A percentile compares a stretch with the other conserved stretches of the same genome.
Evolutionary conservation across 768 basidiomycete species (phyloP).

Genomic region (Termitomyces sp.): DNA sequence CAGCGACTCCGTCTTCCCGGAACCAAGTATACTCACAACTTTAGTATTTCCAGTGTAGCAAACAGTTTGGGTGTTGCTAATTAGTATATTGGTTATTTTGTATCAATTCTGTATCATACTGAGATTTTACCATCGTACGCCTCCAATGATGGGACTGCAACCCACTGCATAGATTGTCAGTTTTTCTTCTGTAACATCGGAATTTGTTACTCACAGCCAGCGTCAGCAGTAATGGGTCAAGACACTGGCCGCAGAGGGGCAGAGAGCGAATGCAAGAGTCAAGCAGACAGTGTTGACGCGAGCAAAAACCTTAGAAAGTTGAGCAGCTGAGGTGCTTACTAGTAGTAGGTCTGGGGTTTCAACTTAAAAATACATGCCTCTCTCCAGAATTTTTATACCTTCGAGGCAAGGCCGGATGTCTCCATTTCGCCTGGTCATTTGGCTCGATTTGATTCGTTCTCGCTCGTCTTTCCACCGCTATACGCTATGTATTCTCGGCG

Average conservation of each 20-base stretch:
- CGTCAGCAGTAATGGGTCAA: conserved; percentile 2
- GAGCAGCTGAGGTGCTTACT: conserved; percentile 4
- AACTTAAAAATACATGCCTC: conserved; percentile 6
- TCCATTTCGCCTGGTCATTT: neutral
- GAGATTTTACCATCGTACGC: conserved; percentile 1
- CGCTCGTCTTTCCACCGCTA: neutral
- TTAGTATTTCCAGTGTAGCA: conserved; percentile 19
- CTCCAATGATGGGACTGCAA: conserved; percentile 14
- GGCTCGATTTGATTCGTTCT: neutral
- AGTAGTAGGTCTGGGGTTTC: conserved; percentile 13
- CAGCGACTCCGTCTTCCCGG: neutral
- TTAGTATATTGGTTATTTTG: neutral
- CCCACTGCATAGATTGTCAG: conserved; percentile 7
- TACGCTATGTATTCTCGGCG: neutral
- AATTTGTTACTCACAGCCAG: conserved; percentile 15
- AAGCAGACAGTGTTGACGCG: conserved; percentile 11
- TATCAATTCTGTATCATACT: neutral
- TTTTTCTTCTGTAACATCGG: too few relatives aligned
- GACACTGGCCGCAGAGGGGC: conserved; percentile 13
- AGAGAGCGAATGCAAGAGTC: conserved; percentile 14
- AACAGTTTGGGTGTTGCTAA: conserved; percentile 14
- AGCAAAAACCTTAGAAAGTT: conserved; percentile 10
- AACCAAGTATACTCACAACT: conserved; percentile 11
- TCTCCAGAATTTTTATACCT: conserved; percentile 7
- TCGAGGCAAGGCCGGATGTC: neutral